Evolutionary conservation across 768 basidiomycete species (phyloP), one percentile per base, ranked within the genome.

Genomic region (Sporobolomyces phaffii): DNA sequence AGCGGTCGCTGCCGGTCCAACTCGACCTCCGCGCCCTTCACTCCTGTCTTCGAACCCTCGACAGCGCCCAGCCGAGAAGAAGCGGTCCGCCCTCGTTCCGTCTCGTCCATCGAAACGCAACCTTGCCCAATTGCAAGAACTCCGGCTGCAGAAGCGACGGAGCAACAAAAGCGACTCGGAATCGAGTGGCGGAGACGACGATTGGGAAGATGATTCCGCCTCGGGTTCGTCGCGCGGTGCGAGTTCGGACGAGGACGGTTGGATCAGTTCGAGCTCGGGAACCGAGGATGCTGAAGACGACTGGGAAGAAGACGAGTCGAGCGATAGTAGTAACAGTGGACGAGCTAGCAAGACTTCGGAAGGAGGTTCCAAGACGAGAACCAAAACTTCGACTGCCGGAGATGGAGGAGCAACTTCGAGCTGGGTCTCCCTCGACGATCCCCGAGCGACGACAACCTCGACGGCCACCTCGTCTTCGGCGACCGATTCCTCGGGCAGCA

Each of bases 341-440:
- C 20, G 50, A 10, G 26, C 17, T 7, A 51, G 50, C 26, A 51
- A 24, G 50, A 34, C 29, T 49, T 49, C 48, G 10, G 5, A 29
- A 51, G 50, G 50, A 33, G 44, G 44, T n/a, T n/a, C n/a, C n/a
- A n/a, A n/a, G n/a, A n/a, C n/a, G n/a, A n/a, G 38, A 38, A 40
- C 34, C 36, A 38, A 24, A 24, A 38, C 34, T 31, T 59, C 56
- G 13, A 51, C 31, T 20, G 28, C 26, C 38, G 44, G 50, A 15
- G 38, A 31, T 15, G 48, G n/a, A 22, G 38, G 29, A 11, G 31
- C 38, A n/a, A 43, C 60, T 5, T 43, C 49, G 24, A 28, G 28
- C 34, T 62, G 51, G 52, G 36, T 45, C 1, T 62, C 61, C 18
- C 52, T 54, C 51, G 36, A 45, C 33, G 61, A 62, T 53, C 51